Conservation (phyloP, 345 rosid species). For the Pistacia atlantica region DNA sequence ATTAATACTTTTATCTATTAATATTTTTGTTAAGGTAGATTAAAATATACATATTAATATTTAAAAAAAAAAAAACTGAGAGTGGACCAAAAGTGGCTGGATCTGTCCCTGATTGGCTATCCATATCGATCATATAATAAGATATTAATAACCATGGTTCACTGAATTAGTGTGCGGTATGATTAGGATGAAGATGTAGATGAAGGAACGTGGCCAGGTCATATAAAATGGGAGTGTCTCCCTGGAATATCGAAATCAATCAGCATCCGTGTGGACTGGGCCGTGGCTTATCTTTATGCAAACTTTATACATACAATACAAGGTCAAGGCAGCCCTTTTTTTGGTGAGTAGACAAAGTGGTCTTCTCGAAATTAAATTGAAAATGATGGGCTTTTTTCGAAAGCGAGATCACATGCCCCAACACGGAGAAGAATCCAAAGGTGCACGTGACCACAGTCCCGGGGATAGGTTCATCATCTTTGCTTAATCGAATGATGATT, state of each 20-base stretch:
- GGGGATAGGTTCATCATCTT: background rate
- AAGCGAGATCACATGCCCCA: constrained; percentile 24
- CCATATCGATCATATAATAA: too few relatives aligned
- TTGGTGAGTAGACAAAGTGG: constrained; percentile 10
- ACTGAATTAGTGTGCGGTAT: too few relatives aligned
- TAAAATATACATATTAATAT: too few relatives aligned
- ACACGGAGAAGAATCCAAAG: constrained; percentile 36
- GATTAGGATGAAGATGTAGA: too few relatives aligned
- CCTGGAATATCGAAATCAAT: constrained; percentile 10
- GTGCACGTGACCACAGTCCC: constrained; percentile 59
- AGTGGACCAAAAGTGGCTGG: too few relatives aligned
- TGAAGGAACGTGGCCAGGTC: constrained; percentile 33
- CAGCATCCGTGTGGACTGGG: constrained; percentile 18
- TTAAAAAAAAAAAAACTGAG: too few relatives aligned
- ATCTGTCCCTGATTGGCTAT: too few relatives aligned
- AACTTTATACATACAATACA: too few relatives aligned
- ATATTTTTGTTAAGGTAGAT: too few relatives aligned
- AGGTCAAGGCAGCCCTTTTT: constrained; percentile 9
- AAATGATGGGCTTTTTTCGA: constrained; percentile 13
- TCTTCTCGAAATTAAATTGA: constrained; percentile 17
- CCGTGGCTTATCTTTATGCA: background rate
- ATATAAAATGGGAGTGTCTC: background rate
- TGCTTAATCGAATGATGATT: background rate
- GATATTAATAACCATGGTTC: too few relatives aligned
- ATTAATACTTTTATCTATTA: too few relatives aligned